These are phyloP conservation scores for Microbotryum silenes-acaulis DNA, from an alignment of 1,284 basidiomycete species.

Conservation along the genomic window DNA sequence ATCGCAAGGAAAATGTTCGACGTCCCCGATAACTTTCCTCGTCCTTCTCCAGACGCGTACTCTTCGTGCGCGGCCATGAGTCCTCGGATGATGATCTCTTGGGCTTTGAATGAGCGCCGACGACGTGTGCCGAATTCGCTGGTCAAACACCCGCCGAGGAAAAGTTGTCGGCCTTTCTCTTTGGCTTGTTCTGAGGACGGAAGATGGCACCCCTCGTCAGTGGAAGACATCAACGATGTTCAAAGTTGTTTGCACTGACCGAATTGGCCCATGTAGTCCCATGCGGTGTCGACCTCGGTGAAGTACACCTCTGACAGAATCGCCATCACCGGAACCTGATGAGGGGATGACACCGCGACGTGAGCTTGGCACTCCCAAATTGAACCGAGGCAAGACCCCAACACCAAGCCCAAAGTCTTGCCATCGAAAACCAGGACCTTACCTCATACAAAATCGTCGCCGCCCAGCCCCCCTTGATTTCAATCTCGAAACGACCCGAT, in stretches of 20 bases:
- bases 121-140: slow-evolving; percentile 92
- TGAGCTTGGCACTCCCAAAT: background rate
- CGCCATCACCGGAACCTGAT: slow-evolving; percentile 44
- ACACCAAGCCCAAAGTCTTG: too few species aligned
- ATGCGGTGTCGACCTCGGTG: slow-evolving; percentile 61
- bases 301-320: slow-evolving; percentile 50
- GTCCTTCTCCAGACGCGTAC: slow-evolving; percentile 40
- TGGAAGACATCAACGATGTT: background rate
- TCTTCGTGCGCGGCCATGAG: slow-evolving; percentile 59
- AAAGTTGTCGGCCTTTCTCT: slow-evolving; percentile 59
- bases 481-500: slow-evolving; percentile 64
- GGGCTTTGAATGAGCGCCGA: slow-evolving; percentile 67
- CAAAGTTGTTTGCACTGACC: slow-evolving; percentile 43
- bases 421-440: background rate
- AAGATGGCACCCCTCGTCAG: background rate
- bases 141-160: slow-evolving; percentile 64
- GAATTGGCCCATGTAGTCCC: slow-evolving; percentile 73
- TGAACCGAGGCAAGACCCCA: background rate
- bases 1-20: slow-evolving; percentile 68
- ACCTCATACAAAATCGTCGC: slow-evolving; percentile 96
- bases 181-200: slow-evolving; percentile 55
- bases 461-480: slow-evolving; percentile 68
- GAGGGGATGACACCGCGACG: too few species aligned
- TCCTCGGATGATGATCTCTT: slow-evolving; percentile 67
- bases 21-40: slow-evolving; percentile 67